phyloP scores from a whole-genome alignment of 192 early-diverging fungal species.

The Diversispora eburnea region DNA sequence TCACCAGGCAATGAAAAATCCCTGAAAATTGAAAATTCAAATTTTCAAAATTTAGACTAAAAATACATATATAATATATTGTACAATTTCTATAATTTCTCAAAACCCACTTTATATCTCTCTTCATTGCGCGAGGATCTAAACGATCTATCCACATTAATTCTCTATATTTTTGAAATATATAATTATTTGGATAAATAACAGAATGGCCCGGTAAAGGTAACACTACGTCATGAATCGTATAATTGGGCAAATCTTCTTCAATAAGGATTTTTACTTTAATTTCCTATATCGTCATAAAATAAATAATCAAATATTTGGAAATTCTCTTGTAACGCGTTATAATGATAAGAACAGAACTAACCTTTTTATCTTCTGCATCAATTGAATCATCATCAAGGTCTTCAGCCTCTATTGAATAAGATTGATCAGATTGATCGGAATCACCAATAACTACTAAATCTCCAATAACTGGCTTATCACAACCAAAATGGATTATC shows the following conservation, averaged over 20 bases:
- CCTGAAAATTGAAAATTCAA: constrained; percentile 27
- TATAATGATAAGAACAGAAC: not conserved
- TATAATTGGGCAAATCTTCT: constrained; percentile 65
- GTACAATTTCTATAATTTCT: not conserved
- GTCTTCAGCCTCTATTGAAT: constrained; percentile 18
- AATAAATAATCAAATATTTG: constrained; percentile 4
- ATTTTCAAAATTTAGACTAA: not conserved
- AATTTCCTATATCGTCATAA: constrained; percentile 10
- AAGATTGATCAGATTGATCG: constrained; percentile 22
- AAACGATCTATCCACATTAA: constrained; percentile 73
- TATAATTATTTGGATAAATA: constrained; percentile 74
- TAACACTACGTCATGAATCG: constrained; percentile 87
- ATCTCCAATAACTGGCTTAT: constrained; percentile 76
- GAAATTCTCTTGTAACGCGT: constrained; percentile 21
- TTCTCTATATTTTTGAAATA: constrained; percentile 60
- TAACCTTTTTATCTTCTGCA: constrained; percentile 32
- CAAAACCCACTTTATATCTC: constrained; percentile 50
- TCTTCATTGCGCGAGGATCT: constrained; percentile 61
- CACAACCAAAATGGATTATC: constrained; percentile 60
- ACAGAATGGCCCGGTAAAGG: constrained; percentile 83
- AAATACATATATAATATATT: not conserved
- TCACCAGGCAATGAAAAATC: constrained; percentile 63
- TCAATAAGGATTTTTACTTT: constrained; percentile 57
- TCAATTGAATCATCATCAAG: constrained; percentile 33
- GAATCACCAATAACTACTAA: constrained; percentile 56